phyloP scores from a whole-genome alignment of 441 rosid species.

The Populus hybrid region DNA sequence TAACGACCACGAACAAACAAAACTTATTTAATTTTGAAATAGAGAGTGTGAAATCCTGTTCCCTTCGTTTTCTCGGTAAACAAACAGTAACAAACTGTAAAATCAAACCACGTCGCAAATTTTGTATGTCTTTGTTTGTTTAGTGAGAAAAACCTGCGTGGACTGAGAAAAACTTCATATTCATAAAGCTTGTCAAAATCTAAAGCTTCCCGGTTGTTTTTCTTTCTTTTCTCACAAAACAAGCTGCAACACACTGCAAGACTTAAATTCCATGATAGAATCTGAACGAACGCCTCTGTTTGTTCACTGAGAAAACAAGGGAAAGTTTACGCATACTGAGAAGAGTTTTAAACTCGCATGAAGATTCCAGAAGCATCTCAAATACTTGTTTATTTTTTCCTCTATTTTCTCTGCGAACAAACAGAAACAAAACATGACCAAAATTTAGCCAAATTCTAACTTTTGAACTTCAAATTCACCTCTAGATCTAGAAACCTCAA shows the following conservation, averaged over 20 bases:
- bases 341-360: too few relatives aligned
- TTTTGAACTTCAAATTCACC: constrained; percentile 31
- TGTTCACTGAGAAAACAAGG: background rate
- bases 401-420: background rate
- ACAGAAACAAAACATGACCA: background rate
- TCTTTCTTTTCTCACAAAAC: background rate
- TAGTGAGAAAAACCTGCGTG: background rate
- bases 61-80: background rate
- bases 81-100: background rate
- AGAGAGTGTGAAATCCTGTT: background rate
- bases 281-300: background rate
- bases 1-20: background rate
- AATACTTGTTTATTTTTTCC: background rate
- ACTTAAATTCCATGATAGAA: background rate
- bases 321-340: background rate
- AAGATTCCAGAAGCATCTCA: background rate
- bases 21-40: background rate
- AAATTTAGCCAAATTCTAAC: background rate
- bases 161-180: background rate
- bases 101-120: background rate
- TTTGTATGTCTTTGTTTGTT: background rate
- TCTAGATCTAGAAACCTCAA: constrained; percentile 44
- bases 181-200: background rate
- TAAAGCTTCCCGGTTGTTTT: background rate
- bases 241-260: background rate